Conservation (phyloP, 75 land plant genomes). For the Selaginella tamariscina region DNA sequence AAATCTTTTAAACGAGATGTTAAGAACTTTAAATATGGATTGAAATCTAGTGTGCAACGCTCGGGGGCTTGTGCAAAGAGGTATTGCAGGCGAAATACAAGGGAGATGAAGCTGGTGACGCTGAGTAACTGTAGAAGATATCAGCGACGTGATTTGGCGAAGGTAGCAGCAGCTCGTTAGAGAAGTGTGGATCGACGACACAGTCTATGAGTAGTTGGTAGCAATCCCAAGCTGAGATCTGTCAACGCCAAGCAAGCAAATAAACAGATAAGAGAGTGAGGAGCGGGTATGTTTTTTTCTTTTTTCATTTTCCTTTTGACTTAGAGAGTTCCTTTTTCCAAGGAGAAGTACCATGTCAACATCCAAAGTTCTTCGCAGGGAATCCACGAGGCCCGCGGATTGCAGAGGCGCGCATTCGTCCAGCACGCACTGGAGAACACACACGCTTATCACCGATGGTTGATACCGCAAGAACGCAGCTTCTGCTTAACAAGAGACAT, state of each 20-base stretch:
- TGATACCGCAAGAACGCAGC: slow-evolving; percentile 25
- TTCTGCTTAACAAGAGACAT: slow-evolving; percentile 15
- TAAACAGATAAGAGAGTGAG: neutral
- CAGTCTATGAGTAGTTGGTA: slow-evolving; percentile 17
- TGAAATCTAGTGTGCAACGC: too few species aligned
- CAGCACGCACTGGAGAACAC: slow-evolving; percentile 27
- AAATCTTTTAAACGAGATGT: too few species aligned
- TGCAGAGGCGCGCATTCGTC: slow-evolving; percentile 25
- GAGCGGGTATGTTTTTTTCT: neutral
- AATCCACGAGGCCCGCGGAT: slow-evolving; percentile 20
- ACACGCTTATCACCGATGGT: slow-evolving; percentile 23
- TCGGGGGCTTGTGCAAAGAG: too few species aligned
- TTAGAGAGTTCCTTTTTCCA: neutral
- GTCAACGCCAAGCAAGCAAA: neutral
- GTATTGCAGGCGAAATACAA: too few species aligned
- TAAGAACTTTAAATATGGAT: too few species aligned
- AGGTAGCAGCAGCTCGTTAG: neutral
- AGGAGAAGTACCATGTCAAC: slow-evolving; percentile 19
- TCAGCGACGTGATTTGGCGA: slow-evolving; percentile 17
- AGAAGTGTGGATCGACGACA: slow-evolving; percentile 16
- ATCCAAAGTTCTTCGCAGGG: slow-evolving; percentile 15
- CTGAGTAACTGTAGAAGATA: too few species aligned
- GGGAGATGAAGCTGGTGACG: too few species aligned
- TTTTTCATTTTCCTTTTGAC: neutral
- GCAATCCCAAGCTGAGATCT: slow-evolving; percentile 18